Evolutionary conservation across 805 yeast genomes (phyloP), one percentile per base, ranked within the genome.

Genomic region (Teunomyces gatunensis): DNA sequence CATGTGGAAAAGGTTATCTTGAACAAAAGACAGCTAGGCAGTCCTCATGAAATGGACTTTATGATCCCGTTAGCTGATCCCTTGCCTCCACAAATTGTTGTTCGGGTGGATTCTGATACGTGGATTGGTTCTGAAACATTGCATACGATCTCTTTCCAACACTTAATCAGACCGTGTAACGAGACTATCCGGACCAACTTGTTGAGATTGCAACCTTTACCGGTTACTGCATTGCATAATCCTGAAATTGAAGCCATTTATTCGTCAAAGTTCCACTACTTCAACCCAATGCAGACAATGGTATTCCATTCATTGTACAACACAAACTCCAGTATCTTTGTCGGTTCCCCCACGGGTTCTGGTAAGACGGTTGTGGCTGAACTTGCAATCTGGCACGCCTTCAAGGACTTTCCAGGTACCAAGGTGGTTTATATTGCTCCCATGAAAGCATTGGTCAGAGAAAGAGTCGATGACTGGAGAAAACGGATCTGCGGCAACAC

Each of bases 271-370:
- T 94, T 94, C 73, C 79, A 80, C 47, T 92, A 87, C 67, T 94
- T 94, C 77, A 94, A 94, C 62, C 98, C 99, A 3, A 91, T 94
- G 97, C 99, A 94, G 68, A 92, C 98, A 0, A 92, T 92, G 98
- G 80, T 86, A 0, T 94, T 94, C 69, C 96, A 91, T 61, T 80
- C 96, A 0, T 68, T 94, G 40, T 94, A 91, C 68, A 83, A 94
- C 64, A 70, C 85, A 0, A 80, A 86, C 52, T 78, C 85, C 1
- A 87, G 87, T 62, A 91, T 86, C 0, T 87, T 94, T 64, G 88
- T 94, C 39, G 99, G 99, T 7, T 90, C 98, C 0, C 99, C 99
- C 2, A 94, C 99, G 2, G 99, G 99, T 0, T 79, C 85, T 0
- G 99, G 99, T 55, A 94, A 94, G 65, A 94, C 99, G 0, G 86